Percentiles rank a stretch among this genome's conserved stretches.
These are phyloP conservation scores for Aspergillus hortae DNA, from an alignment of 2,329 filamentous ascomycete genomes.

Conservation along the genomic window DNA sequence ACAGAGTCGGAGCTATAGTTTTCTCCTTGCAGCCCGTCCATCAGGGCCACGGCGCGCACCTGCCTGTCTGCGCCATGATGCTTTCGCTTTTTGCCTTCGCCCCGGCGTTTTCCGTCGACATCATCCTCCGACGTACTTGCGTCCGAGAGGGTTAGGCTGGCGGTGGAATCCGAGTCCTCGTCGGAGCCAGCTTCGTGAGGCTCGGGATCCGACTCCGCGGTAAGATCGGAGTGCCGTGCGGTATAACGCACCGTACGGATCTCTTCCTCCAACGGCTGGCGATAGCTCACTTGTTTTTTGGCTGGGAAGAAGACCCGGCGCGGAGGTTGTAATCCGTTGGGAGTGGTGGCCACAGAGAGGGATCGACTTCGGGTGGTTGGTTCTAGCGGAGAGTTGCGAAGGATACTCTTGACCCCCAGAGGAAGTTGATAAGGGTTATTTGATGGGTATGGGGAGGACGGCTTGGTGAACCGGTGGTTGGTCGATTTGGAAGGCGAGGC, in stretches of 20 bases:
- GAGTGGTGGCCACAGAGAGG: constrained; percentile 33
- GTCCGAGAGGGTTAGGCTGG: constrained; percentile 25
- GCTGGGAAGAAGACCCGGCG: constrained; percentile 50
- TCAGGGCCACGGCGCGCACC: constrained; percentile 37
- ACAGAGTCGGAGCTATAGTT: constrained; percentile 34
- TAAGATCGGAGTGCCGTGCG: constrained; percentile 54
- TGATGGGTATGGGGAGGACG: constrained; percentile 27
- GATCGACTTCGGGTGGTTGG: constrained; percentile 36
- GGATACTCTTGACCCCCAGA: constrained; percentile 44
- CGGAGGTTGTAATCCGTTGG: constrained; percentile 29
- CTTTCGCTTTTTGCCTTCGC: constrained; percentile 37
- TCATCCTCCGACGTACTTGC: constrained; percentile 33
- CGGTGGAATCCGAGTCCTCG: constrained; percentile 26
- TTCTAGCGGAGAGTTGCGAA: constrained; percentile 46
- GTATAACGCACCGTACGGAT: constrained; percentile 56
- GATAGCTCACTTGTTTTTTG: constrained; percentile 57
- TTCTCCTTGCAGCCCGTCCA: constrained; percentile 42
- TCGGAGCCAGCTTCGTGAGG: constrained; percentile 17
- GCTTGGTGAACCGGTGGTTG: constrained; percentile 25
- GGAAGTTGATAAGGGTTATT: constrained; percentile 40
- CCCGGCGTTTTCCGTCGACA: background rate
- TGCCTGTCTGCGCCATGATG: constrained; percentile 31
- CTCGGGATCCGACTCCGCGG: constrained; percentile 22
- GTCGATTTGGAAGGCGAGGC: constrained; percentile 30
- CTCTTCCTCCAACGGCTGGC: constrained; percentile 55